These are phyloP conservation scores for Infundibulicybe gibba DNA, from an alignment of 768 basidiomycete genomes.

Conservation along the genomic window DNA sequence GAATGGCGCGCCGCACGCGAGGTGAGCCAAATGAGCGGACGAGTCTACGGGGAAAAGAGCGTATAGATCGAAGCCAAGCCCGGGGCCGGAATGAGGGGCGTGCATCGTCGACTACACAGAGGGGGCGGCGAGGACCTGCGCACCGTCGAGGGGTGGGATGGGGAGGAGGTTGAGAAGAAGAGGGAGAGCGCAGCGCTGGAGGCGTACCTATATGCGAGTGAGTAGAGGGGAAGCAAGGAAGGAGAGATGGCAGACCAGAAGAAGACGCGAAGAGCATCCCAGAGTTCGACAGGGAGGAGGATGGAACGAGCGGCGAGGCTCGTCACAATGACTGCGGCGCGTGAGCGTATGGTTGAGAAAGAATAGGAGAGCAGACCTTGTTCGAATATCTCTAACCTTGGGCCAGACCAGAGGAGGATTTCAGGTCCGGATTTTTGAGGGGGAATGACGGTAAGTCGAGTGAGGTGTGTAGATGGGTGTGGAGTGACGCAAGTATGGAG, in stretches of 20 bases:
- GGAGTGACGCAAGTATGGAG: conserved; percentile 46
- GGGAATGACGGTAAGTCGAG: conserved; percentile 46
- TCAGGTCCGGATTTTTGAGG: conserved; percentile 19
- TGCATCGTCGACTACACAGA: neutral
- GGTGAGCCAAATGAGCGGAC: too few relatives aligned
- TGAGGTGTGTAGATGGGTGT: conserved; percentile 41
- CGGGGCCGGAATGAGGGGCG: too few relatives aligned
- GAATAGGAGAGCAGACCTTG: conserved; percentile 43
- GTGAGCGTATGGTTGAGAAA: neutral
- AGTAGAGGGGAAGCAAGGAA: neutral
- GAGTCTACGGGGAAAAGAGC: too few relatives aligned
- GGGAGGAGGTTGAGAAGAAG: conserved; percentile 82
- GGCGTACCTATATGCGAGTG: neutral
- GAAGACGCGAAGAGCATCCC: too few relatives aligned
- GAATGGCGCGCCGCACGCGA: too few relatives aligned
- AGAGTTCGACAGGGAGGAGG: too few relatives aligned
- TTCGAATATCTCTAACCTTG: conserved; percentile 58
- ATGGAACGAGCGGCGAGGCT: too few relatives aligned
- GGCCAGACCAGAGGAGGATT: conserved; percentile 73
- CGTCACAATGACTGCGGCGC: too few relatives aligned
- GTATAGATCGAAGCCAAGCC: too few relatives aligned
- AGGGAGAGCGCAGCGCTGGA: conserved; percentile 68
- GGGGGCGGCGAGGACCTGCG: conserved; percentile 41
- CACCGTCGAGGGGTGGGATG: conserved; percentile 67
- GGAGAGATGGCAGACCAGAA: too few relatives aligned